Evolutionary conservation across 2,329 filamentous ascomycete genomes (phyloP), one percentile per base, ranked within the genome.

Genomic region (Sclerotinia glacialis): DNA sequence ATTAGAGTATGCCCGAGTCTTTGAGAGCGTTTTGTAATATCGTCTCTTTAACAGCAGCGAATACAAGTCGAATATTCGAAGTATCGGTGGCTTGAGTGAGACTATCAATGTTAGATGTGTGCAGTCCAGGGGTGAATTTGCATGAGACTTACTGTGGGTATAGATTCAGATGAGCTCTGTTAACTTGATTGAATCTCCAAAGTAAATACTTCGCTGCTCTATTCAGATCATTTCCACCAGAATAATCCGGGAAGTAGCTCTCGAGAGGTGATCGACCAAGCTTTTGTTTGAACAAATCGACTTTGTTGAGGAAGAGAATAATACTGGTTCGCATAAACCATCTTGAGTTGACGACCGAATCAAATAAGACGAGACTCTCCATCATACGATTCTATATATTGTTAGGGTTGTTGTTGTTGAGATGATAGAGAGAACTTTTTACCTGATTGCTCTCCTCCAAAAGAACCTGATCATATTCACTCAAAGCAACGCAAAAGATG

Each of bases 241-340:
- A 97, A 77, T 99, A 99, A 78, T 99, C 95, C 0, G 93, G 94
- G 76, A 99, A 99, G 78, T 98, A 99, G 77, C 94, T 97, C 73
- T 89, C 91, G 55, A 99, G 80, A 0, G 95, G 94, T 65, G 93
- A 97, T 70, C 93, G 87, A 65, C 87, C 87, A 37, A 99, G 87
- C 78, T 99, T 99, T 76, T 93, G 89, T 78, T 95, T 94, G 84
- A 99, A 99, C 67, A 99, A 86, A 81, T 99, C 95, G 72, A 99
- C 95, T 79, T 99, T 99, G 83, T 99, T 99, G 69, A 99, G 84
- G 81, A 99, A 99, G 67, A 99, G 83, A 76, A 99, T 98, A 76
- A 99, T 99, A 77, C 93, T 97, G 16, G 95, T 99, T 73, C 95
- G 85, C 90, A 98, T 96, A 79, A 99, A 99, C 95, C 95, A 99